Conservation (phyloP, 2,329 filamentous ascomycete species). For the Elsinoe perseae region DNA sequence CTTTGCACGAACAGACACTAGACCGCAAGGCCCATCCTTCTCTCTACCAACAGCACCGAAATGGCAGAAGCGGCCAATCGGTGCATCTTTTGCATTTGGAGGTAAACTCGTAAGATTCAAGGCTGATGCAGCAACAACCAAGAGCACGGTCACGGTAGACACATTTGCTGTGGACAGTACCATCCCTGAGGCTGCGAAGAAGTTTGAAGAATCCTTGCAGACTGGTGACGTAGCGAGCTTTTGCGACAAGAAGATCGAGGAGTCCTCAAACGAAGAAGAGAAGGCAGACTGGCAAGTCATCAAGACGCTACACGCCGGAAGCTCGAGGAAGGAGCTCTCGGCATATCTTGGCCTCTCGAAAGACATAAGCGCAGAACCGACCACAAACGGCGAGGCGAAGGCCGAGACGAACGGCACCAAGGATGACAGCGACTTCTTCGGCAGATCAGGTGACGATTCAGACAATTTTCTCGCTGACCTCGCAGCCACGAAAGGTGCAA, state of each 20-base stretch:
- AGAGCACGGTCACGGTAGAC: slow-evolving; percentile 74
- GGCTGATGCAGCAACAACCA: slow-evolving; percentile 53
- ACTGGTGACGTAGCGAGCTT: slow-evolving; percentile 69
- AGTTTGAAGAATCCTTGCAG: slow-evolving; percentile 76
- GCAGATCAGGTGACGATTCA: slow-evolving; percentile 58
- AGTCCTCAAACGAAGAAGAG: slow-evolving; percentile 77
- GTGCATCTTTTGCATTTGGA: slow-evolving; percentile 89
- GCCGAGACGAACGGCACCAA: slow-evolving; percentile 24
- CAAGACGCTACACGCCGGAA: slow-evolving; percentile 74
- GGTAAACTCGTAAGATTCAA: slow-evolving; percentile 79
- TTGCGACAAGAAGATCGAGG: slow-evolving; percentile 68
- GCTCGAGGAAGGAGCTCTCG: slow-evolving; percentile 76
- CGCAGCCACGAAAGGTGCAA: slow-evolving; percentile 79
- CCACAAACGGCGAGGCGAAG: slow-evolving; percentile 50
- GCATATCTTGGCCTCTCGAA: slow-evolving; percentile 80
- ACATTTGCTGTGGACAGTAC: slow-evolving; percentile 83
- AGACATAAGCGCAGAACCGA: slow-evolving; percentile 34
- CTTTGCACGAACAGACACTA: slow-evolving; percentile 85
- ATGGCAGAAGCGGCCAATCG: slow-evolving; percentile 79
- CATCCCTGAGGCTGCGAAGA: slow-evolving; percentile 73
- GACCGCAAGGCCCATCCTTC: slow-evolving; percentile 85
- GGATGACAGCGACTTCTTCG: slow-evolving; percentile 58
- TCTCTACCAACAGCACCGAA: slow-evolving; percentile 76
- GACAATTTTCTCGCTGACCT: slow-evolving; percentile 84
- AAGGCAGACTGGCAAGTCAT: slow-evolving; percentile 96